Base-by-base conservation (phyloP, 2,329 filamentous ascomycete genomes). In the Aspergillus tubingensis region DNA sequence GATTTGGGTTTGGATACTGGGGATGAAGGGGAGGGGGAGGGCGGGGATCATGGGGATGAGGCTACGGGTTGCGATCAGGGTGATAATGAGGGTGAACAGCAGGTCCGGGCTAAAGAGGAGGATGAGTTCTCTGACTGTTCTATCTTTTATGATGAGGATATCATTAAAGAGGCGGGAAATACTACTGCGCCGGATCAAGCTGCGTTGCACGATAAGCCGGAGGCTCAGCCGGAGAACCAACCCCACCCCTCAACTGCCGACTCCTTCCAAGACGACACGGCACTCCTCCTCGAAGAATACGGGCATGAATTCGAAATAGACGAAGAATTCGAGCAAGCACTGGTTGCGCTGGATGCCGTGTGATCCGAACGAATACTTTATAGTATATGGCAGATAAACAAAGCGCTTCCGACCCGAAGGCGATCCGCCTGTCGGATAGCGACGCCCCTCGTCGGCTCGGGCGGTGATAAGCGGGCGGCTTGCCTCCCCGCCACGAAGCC, bases 251-350 rank as follows among this genome's bases (percentile, higher is more conserved):
- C 68, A 21, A 54, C 64, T 21, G 59, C 57, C 39, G 67, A 70
- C 13, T 75, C 74, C 5, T 77, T 77, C 49, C 67, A 68, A 41
- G 74, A 77, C 11, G 74, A 76, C 13, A 76, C 74, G 6, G 72
- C 74, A 2, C 62, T 70, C 17, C 67, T 72, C 3, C 58, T 73
- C 21, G 66, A 73, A 50, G 62, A 67, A 8, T 69, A 70, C 32
- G 64, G 56, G 4, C 55, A 65, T 21, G 63, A 68, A 15, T 59
- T 70, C 4, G 66, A 65, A 10, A 58, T 58, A 21, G 61, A 68
- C n/a, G 60, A 68, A 13, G 60, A 67, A 17, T 65, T 67, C 13
- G 62, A 68, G 36, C 57, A 61, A 41, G 67, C 65, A 44, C 50
- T 68, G 56, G 58, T 62, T 41, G 60, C 58, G 44, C 53, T 68